phyloP scores from a whole-genome alignment of 768 basidiomycete genomes.

The Mycena alexandri region DNA sequence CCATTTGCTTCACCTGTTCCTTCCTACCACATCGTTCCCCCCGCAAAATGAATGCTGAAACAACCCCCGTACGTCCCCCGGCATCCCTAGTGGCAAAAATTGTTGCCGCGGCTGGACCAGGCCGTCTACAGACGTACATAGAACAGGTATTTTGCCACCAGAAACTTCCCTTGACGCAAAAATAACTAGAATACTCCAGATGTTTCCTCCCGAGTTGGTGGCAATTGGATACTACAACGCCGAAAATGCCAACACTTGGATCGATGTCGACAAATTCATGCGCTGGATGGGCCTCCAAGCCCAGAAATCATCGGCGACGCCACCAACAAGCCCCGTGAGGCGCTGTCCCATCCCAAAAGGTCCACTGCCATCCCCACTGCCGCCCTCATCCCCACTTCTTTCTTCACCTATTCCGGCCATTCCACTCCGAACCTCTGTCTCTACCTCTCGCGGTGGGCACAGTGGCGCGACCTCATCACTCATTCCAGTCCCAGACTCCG shows the following conservation, averaged over 20 bases:
- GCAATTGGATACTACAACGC: constrained; percentile 6
- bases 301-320: background rate
- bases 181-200: background rate
- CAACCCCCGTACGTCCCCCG: background rate
- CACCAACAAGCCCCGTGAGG: background rate
- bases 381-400: background rate
- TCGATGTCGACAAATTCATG: constrained; percentile 12
- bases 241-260: constrained; percentile 2
- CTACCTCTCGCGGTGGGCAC: too few species aligned
- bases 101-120: background rate
- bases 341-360: background rate
- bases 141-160: background rate
- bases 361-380: background rate
- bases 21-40: background rate
- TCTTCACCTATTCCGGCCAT: too few species aligned
- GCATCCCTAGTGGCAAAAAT: too few species aligned
- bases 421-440: too few species aligned
- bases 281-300: constrained; percentile 5
- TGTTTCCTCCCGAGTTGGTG: background rate
- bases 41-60: background rate
- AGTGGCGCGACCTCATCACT: background rate
- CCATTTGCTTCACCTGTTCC: background rate
- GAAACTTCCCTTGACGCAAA: too few species aligned
- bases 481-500: background rate
- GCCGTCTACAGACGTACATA: background rate